Evolutionary conservation across 225 moss, liverwort and hornwort species (phyloP), one percentile per base, ranked within the genome.

Genomic region (Pleurozium schreberi): DNA sequence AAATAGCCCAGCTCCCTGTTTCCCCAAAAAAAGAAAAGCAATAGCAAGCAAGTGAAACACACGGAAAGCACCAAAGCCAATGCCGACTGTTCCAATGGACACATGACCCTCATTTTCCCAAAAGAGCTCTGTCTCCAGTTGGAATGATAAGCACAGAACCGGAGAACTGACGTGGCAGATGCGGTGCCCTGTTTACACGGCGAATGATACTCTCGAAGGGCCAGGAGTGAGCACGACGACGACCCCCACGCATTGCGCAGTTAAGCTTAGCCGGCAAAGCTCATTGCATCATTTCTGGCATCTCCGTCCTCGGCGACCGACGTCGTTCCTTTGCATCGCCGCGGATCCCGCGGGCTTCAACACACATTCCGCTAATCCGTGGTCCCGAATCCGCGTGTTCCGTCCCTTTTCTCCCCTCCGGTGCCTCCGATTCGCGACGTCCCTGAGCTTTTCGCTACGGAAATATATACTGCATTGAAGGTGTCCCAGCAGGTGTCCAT

Each of bases 131-230:
- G 18, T 43, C 43, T 60, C 64, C 74, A 62, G 55, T 23, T 43
- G 82, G 85, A 73, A 81, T 85, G 91, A 91, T 91, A 91, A 89
- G 89, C 64, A 79, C 64, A 45, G 64, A 20, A 25, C 42, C 64
- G 17, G 58, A 49, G 28, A 58, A 11, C 36, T 25, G 80, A 89
- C 85, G 91, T 92, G 91, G 89, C 87, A 75, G 31, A 66, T 45
- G 15, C 55, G 57, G 34, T 52, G 19, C 12, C 45, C 87, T 49
- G 25, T 75, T 91, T 7, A 79, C 87, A 65, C 84, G 58, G 73
- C 71, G 10, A 3, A 10, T 67, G 70, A 58, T 43, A 55, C 47
- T 40, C 71, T 82, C 43, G 62, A 62, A n/a, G 31, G n/a, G 40
- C 17, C 15, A 11, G 21, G 43, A 25, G 71, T n/a, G n/a, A n/a